A percentile compares a stretch with the other conserved stretches of the same genome.
Evolutionary conservation across 139 green algal species (phyloP).

Genomic region (Asterochloris erici): DNA sequence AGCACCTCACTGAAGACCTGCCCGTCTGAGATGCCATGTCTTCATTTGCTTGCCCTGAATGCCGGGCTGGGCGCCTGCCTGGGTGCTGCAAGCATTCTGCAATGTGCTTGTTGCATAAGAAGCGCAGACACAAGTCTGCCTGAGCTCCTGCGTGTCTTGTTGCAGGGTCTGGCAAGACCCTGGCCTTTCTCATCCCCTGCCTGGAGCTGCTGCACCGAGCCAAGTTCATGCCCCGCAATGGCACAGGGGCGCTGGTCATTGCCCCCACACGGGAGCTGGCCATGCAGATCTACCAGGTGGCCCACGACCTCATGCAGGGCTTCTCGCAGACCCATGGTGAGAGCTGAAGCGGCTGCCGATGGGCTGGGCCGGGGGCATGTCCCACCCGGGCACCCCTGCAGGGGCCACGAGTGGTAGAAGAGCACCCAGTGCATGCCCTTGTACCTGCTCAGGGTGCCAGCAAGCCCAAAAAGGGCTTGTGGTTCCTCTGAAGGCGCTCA

Average conservation of each 20-base stretch:
- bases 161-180: constrained; percentile 94
- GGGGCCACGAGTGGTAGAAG: no score
- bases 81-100: background rate
- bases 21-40: no score
- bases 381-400: no score
- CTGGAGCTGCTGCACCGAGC: constrained; percentile 89
- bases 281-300: constrained; percentile 96
- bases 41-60: background rate
- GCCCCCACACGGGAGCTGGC: constrained; percentile 93
- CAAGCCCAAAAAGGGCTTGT: no score
- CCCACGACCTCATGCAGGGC: constrained; percentile 86
- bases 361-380: no score
- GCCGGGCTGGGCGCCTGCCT: background rate
- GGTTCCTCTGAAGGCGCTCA: no score
- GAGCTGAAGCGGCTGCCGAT: background rate
- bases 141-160: background rate
- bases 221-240: constrained; percentile 95
- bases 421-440: no score
- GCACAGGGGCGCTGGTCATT: constrained; percentile 90
- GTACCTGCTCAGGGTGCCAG: no score
- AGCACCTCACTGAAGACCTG: no score
- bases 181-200: constrained; percentile 94
- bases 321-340: constrained; percentile 91
- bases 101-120: no score
- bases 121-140: no score